A percentile compares a stretch with the other conserved stretches of the same genome.
Evolutionary conservation across 768 basidiomycete species (phyloP).

Genomic region (Termitomyces sp.): DNA sequence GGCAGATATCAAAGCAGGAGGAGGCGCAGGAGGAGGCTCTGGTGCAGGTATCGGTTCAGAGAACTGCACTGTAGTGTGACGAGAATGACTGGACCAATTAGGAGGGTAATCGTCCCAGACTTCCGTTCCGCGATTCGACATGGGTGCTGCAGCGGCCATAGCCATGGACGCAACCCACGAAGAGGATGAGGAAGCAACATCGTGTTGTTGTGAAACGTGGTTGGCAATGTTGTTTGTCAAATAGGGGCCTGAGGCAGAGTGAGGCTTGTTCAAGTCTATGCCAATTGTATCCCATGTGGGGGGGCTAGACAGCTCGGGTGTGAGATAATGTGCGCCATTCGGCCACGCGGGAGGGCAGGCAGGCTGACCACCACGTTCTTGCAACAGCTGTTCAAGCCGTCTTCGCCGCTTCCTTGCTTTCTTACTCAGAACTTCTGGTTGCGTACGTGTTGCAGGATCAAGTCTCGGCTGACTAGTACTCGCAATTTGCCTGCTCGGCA

Average conservation of each 20-base stretch:
- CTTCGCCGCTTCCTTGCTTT: constrained; percentile 36
- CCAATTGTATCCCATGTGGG: neutral
- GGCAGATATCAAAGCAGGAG: constrained; percentile 13
- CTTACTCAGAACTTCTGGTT: constrained; percentile 20
- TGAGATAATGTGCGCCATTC: constrained; percentile 5
- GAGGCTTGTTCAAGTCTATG: neutral
- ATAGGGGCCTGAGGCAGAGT: constrained; percentile 1
- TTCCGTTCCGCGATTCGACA: neutral
- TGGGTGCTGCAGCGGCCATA: constrained; percentile 22
- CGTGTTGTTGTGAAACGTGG: constrained; percentile 7
- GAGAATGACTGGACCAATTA: constrained; percentile 5
- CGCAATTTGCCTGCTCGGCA: neutral
- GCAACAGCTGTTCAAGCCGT: constrained; percentile 27
- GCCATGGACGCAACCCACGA: constrained; percentile 40
- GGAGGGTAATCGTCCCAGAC: neutral
- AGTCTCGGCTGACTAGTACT: constrained; percentile 7
- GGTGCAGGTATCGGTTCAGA: constrained; percentile 5
- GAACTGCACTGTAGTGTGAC: constrained; percentile 4
- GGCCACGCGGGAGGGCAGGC: constrained; percentile 1
- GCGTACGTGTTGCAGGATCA: neutral
- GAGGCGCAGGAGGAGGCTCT: constrained; percentile 9
- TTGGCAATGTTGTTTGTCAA: constrained; percentile 8
- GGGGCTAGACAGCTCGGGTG: neutral
- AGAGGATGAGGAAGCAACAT: constrained; percentile 13
- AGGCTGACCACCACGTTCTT: constrained; percentile 19